These are phyloP conservation scores for Camellia granthamiana DNA, from an alignment of 148 eudicot species.

Conservation along the genomic window DNA sequence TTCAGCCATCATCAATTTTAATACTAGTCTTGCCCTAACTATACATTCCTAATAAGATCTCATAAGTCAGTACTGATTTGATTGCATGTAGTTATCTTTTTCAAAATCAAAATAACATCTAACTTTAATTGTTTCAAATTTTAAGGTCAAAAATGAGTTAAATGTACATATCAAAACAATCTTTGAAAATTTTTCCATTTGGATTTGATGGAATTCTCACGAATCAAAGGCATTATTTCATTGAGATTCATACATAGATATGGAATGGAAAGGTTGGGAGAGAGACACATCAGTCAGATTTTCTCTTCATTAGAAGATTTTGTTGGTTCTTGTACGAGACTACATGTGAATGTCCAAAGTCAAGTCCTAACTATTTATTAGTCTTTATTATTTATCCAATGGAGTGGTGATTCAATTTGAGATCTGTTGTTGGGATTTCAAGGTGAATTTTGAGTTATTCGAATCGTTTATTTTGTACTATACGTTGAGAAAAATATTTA, in stretches of 20 bases:
- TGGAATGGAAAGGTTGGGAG: constrained; percentile 4
- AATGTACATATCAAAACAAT: constrained; percentile 21
- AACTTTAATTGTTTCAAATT: neutral
- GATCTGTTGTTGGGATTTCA: too few species aligned
- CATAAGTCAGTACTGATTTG: too few species aligned
- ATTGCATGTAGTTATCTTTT: neutral
- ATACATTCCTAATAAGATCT: too few species aligned
- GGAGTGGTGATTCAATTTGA: too few species aligned
- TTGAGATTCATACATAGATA: constrained; percentile 14
- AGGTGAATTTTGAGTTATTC: too few species aligned
- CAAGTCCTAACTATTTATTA: neutral
- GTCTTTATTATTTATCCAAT: too few species aligned
- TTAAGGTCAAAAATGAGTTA: neutral
- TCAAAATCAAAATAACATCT: neutral
- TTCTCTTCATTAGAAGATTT: constrained; percentile 40
- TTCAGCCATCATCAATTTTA: too few species aligned
- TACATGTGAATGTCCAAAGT: constrained; percentile 43
- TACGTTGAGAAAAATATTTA: too few species aligned
- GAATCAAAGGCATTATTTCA: constrained; percentile 15
- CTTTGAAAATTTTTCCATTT: constrained; percentile 25
- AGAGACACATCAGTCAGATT: constrained; percentile 35
- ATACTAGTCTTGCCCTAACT: too few species aligned
- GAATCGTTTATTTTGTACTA: too few species aligned
- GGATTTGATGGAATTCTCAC: constrained; percentile 11
- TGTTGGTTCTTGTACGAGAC: constrained; percentile 28